These are phyloP conservation scores for Pleurotus salmoneostramineus DNA, from an alignment of 768 basidiomycete species.

Conservation along the genomic window DNA sequence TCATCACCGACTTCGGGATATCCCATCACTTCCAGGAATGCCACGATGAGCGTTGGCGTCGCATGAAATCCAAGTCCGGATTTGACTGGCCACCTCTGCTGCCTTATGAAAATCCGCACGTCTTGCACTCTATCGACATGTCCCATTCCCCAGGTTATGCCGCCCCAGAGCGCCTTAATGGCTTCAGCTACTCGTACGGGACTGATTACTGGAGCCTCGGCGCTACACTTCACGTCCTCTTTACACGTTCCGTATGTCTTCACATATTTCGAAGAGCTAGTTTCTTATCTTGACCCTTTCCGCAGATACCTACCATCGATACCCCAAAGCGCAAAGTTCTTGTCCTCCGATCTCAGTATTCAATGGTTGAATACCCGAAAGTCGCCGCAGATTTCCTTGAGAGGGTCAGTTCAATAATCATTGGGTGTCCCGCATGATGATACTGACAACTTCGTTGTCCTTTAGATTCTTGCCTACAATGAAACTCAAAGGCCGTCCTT, in stretches of 20 bases:
- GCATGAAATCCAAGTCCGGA: not conserved
- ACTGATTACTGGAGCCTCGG: constrained; percentile 4
- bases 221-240: not conserved
- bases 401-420: not conserved
- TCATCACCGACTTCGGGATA: constrained; percentile 9
- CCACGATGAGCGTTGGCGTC: not conserved
- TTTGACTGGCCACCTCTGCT: not conserved
- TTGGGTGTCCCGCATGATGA: not conserved
- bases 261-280: not conserved
- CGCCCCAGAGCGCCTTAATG: not conserved
- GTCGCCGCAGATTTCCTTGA: not conserved
- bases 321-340: not conserved
- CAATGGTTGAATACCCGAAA: not conserved
- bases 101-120: not conserved
- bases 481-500: not conserved
- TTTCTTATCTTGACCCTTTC: not conserved
- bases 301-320: not conserved
- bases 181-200: not conserved
- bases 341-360: not conserved
- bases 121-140: not conserved
- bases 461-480: not conserved
- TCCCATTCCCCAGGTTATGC: not conserved
- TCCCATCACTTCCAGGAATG: constrained; percentile 1
- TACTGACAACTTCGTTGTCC: not conserved
- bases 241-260: not conserved